Conservation (phyloP, 1,284 basidiomycete genomes). For the Trametes hirsuta region DNA sequence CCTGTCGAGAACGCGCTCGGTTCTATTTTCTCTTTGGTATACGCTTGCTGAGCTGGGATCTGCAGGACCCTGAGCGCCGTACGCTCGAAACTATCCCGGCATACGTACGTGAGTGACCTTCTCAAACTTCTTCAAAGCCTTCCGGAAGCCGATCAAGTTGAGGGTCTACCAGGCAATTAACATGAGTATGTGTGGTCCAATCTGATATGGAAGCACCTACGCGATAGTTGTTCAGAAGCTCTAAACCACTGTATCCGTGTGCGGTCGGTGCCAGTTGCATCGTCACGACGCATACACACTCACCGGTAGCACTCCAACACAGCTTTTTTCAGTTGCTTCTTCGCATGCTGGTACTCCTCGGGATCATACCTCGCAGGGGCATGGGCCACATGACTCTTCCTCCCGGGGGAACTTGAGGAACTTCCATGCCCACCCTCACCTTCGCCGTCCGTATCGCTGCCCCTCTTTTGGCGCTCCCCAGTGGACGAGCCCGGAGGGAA, state of each 20-base stretch:
- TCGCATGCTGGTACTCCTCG: conserved; percentile 82
- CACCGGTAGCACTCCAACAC: conserved; percentile 86
- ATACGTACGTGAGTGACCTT: conserved; percentile 72
- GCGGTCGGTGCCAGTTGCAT: not conserved
- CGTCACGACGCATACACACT: conserved; percentile 17
- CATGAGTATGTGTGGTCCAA: not conserved
- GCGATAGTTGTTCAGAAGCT: conserved; percentile 86
- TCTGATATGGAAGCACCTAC: conserved; percentile 46
- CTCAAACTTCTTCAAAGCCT: conserved; percentile 93
- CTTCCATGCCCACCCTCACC: not conserved
- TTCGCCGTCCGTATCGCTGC: conserved; percentile 1
- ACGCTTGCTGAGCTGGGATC: conserved; percentile 69
- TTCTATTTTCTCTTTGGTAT: conserved; percentile 54
- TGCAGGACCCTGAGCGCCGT: conserved; percentile 25
- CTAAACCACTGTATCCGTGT: conserved; percentile 54
- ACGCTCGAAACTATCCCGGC: not conserved
- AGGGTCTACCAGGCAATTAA: conserved; percentile 57
- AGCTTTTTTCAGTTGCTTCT: conserved; percentile 82
- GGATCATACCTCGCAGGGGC: conserved; percentile 49
- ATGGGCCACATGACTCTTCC: not conserved
- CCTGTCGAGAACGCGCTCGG: conserved; percentile 64
- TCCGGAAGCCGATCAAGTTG: conserved; percentile 90
- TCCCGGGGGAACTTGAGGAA: not conserved
- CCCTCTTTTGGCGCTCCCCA: not conserved
- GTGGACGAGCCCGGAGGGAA: not conserved